Base-by-base conservation (phyloP, 805 yeast species). In the Yamadazyma sp. region DNA sequence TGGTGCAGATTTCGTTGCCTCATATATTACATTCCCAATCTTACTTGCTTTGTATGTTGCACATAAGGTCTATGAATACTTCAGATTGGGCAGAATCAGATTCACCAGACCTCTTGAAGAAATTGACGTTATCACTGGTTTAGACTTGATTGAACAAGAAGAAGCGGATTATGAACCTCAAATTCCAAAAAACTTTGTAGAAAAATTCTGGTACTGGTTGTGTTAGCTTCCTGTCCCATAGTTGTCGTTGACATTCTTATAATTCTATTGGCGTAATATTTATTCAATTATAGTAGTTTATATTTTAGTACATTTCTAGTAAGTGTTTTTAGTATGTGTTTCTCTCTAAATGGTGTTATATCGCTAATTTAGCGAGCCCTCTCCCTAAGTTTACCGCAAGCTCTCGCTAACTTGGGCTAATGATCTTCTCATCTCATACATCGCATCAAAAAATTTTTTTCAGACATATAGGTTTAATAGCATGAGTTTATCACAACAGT, bases 401-500 rank as follows among this genome's bases (percentile, higher is more conserved):
- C n/a, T n/a, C n/a, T n/a, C n/a, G n/a, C n/a, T n/a, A n/a, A n/a
- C n/a, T n/a, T n/a, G n/a, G n/a, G n/a, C n/a, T n/a, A n/a, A n/a
- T n/a, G n/a, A n/a, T n/a, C n/a, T 23, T 23, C 26, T 9, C 26
- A 17, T 27, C 30, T 27, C n/a, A 12, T 7, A 13, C 7, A 7
- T 7, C 13, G 27, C 27, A n/a, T 24, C 27, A 24, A 7, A 24
- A 24, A 12, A 16, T 8, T 8, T 27, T 17, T 27, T 27, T 11
- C 9, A 9, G 9, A 22, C 30, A 27, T n/a, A n/a, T n/a, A n/a
- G n/a, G n/a, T n/a, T n/a, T n/a, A n/a, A n/a, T n/a, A n/a, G 12
- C 4, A 67, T 67, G 73, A 60, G 69, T 38, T 77, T 91, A 64
- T 85, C 93, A 26, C 78, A 78, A 42, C 98, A 91, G 72, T 73